Base-by-base conservation (phyloP, 306 rosid species). In the Canavalia ensiformis region DNA sequence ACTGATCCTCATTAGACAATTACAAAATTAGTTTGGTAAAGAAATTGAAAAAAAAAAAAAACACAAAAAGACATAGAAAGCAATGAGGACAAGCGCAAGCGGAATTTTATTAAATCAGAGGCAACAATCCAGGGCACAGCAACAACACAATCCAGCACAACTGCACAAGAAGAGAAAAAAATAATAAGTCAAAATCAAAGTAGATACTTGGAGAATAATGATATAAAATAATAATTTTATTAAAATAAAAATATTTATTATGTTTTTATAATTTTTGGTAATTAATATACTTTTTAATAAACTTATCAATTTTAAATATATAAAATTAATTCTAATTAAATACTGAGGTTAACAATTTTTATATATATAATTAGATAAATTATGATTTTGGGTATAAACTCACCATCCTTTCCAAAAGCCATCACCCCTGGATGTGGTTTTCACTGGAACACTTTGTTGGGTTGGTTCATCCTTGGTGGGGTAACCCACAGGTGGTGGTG, bases 381-480 rank as follows among this genome's bases (percentile, higher is more conserved):
- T n/a, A 8, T 42, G 3, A 57, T 12, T 30, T 30, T 30, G 29
- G 34, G 3, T 37, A 7, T 30, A 7, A 35, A 74, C 86, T 78
- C 7, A 89, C 92, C 92, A 89, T 79, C 92, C 92, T 57, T 87
- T 81, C 89, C 89, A 89, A 30, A 89, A 89, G 39, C 90, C 92
- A 6, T 89, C 92, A 70, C 92, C 92, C 64, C 78, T 89, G 30
- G 58, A 35, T 8, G 85, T 85, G 75, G 87, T 85, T 37, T 56
- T 11, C 29, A 72, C 35, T 2, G 90, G 81, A 74, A 67, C 73
- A 81, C 45, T 60, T 59, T 73, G 85, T 35, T 82, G 82, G 5
- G 78, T 18, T 29, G 84, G 50, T 5, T 3, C 81, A 83, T 87
- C 81, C 13, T 76, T 83, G 6, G 86, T 51, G 28, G 90, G 87